A percentile compares a stretch with the other conserved stretches of the same genome.
Conservation (phyloP, 1,284 basidiomycete genomes). For the Phellinidium pouzarii region DNA sequence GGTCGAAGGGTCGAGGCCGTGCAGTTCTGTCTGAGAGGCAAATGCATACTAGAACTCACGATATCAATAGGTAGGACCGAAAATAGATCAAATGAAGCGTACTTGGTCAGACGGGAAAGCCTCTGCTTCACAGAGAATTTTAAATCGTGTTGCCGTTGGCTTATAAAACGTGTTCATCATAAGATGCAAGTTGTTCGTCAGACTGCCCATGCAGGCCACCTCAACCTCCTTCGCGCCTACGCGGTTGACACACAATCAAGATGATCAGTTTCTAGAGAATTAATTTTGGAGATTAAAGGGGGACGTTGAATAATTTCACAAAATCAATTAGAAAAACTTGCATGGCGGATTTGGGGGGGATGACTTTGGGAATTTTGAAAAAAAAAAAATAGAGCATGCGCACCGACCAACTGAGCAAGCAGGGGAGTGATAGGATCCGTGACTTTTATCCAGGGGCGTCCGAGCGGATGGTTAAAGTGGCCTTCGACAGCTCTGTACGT, state of each 20-base stretch:
- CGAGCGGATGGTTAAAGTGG: slow-evolving; percentile 85
- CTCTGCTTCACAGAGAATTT: slow-evolving; percentile 91
- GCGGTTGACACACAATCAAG: too few species aligned
- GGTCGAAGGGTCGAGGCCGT: slow-evolving; percentile 70
- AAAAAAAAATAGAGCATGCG: slow-evolving; percentile 24
- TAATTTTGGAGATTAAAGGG: too few species aligned
- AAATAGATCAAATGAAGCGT: slow-evolving; percentile 25
- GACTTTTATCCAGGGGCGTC: slow-evolving; percentile 79
- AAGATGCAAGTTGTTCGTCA: slow-evolving; percentile 93
- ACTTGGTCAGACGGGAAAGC: slow-evolving; percentile 97
- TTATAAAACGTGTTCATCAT: slow-evolving; percentile 94
- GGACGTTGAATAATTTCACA: too few species aligned
- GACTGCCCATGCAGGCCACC: slow-evolving; percentile 89
- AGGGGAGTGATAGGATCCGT: slow-evolving; percentile 67
- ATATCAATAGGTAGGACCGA: not conserved
- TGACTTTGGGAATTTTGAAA: not conserved
- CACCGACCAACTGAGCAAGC: slow-evolving; percentile 82
- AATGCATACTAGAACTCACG: slow-evolving; percentile 75
- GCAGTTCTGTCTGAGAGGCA: slow-evolving; percentile 76
- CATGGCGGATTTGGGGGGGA: too few species aligned
- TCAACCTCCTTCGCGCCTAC: slow-evolving; percentile 81
- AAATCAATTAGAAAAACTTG: too few species aligned
- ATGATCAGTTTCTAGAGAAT: too few species aligned
- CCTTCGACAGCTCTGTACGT: slow-evolving; percentile 75
- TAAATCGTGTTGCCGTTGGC: slow-evolving; percentile 77